phyloP scores from a whole-genome alignment of 306 rosid genomes.

The Ormosia emarginata region DNA sequence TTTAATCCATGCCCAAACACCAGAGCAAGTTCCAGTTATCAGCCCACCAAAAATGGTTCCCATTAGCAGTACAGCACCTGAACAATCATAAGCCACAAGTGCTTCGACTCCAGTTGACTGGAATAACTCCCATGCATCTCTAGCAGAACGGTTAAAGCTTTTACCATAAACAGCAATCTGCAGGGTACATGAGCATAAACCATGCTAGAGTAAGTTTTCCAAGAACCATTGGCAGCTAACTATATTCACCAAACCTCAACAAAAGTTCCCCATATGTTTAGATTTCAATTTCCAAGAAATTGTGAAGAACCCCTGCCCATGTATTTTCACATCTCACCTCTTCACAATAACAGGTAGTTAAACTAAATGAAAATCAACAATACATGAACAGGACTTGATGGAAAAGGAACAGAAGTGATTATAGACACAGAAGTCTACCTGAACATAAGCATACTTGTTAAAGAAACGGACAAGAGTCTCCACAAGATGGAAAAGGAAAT shows the following conservation, averaged over 20 bases:
- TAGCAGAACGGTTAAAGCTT: conserved; percentile 88
- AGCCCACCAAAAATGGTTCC: conserved; percentile 85
- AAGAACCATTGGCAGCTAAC: neutral
- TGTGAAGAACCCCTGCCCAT: neutral
- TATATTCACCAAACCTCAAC: neutral
- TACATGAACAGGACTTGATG: too few relatives aligned
- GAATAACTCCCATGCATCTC: conserved; percentile 99
- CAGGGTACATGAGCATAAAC: conserved; percentile 10
- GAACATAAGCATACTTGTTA: conserved; percentile 98
- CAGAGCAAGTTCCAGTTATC: conserved; percentile 89
- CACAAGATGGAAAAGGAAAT: conserved; percentile 91
- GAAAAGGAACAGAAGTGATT: too few relatives aligned
- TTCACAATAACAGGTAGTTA: neutral
- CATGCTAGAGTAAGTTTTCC: conserved; percentile 2
- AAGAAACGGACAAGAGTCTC: conserved; percentile 97
- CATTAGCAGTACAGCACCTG: conserved; percentile 94
- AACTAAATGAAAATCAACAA: neutral
- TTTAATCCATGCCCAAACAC: conserved; percentile 87
- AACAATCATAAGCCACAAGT: conserved; percentile 88
- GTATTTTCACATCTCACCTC: neutral
- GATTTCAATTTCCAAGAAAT: neutral
- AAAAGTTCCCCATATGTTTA: neutral
- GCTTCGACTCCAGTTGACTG: conserved; percentile 99
- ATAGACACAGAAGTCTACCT: conserved; percentile 44
- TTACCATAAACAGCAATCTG: conserved; percentile 96